Evolutionary conservation across 805 yeast genomes (phyloP), one percentile per base, ranked within the genome.

Genomic region (Candida endomychidarum): DNA sequence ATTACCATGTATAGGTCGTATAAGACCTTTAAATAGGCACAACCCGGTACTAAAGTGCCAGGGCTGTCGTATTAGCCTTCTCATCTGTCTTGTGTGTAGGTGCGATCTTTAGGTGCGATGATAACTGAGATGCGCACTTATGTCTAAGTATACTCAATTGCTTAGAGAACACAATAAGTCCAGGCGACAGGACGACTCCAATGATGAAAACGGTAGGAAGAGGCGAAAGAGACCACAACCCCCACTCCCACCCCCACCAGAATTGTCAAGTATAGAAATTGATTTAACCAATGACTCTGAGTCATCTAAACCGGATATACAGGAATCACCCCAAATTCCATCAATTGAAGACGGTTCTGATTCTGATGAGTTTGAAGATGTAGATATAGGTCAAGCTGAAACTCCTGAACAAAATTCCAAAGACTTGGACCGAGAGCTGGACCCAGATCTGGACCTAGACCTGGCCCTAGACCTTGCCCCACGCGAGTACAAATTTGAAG

Each of bases 291-390:
- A n/a, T n/a, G n/a, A n/a, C n/a, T n/a, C n/a, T n/a, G n/a, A n/a
- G n/a, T n/a, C n/a, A n/a, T n/a, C n/a, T n/a, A n/a, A n/a, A n/a
- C n/a, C n/a, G n/a, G n/a, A n/a, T n/a, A n/a, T n/a, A n/a, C n/a
- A n/a, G n/a, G n/a, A n/a, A n/a, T n/a, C n/a, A n/a, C n/a, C n/a
- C n/a, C n/a, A n/a, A n/a, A n/a, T n/a, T n/a, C n/a, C n/a, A 26
- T 17, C 18, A 12, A 26, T 9, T 15, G 5, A 41, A 44, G 10
- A 47, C 39, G 6, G 57, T 12, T 14, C 24, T 16, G 35, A 54
- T 20, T 46, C 46, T 12, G 59, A 56, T 28, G 61, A 54, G 10
- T 53, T 56, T 38, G 60, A 57, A 37, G 57, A 57, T 29, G 48
- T 57, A 2, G 55, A 41, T 21, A 38, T 53, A 14, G 48, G 29